Evolutionary conservation across 495 filamentous ascomycete genomes (phyloP).

Genomic region (Daldinia loculata): DNA sequence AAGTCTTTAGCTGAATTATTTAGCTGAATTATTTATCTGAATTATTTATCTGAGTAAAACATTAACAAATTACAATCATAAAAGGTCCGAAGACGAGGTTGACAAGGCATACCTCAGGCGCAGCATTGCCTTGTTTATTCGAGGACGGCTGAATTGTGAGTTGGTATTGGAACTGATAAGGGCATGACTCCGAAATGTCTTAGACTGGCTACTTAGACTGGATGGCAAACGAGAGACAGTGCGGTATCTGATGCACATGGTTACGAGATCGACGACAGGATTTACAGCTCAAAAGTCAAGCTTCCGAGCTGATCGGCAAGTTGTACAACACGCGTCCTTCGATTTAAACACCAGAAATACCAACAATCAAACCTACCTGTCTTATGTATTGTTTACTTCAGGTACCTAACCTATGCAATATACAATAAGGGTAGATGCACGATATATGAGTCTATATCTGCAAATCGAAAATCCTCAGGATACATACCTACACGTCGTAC

Average conservation of each 20-base stretch:
- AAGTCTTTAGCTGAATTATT: neutral
- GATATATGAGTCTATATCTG: neutral
- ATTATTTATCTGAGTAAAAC: neutral
- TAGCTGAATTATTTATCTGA: neutral
- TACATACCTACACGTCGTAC: neutral
- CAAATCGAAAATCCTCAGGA: neutral
- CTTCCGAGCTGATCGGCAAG: slow-evolving; percentile 6
- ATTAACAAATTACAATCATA: neutral
- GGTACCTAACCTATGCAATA: neutral
- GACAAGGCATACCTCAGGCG: neutral
- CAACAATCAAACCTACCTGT: neutral
- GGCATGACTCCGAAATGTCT: neutral
- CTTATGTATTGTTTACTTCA: neutral
- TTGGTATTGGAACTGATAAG: neutral
- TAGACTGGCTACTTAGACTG: neutral
- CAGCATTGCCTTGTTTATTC: neutral
- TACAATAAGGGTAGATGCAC: neutral
- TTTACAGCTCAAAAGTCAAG: neutral
- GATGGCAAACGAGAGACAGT: neutral
- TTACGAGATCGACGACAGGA: neutral
- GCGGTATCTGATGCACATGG: neutral
- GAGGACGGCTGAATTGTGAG: neutral
- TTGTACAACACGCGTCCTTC: slow-evolving; percentile 6
- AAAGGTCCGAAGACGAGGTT: neutral
- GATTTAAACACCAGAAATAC: neutral